A percentile compares a stretch with the other conserved stretches of the same genome.
These are phyloP conservation scores for Chrysoporthe cubensis DNA, from an alignment of 2,329 filamentous ascomycete genomes.

Conservation along the genomic window DNA sequence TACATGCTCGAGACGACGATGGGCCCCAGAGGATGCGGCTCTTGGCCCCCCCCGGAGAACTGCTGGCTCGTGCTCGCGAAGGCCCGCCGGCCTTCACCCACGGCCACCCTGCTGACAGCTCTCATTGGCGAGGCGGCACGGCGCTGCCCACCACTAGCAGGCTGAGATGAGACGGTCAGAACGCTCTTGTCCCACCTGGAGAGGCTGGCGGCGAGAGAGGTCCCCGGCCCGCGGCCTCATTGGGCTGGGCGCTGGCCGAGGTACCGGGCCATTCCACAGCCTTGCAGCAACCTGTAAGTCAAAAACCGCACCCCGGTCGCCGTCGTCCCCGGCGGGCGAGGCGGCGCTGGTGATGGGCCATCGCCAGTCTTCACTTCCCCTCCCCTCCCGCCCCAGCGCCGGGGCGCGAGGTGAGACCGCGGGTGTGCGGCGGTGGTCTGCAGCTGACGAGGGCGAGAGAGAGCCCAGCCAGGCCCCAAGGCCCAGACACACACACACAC, in stretches of 20 bases:
- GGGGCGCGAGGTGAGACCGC: neutral
- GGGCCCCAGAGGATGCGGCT: conserved; percentile 25
- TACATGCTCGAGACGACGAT: neutral
- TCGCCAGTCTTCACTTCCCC: too few relatives aligned
- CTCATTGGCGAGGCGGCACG: conserved; percentile 24
- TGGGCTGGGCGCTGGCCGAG: conserved; percentile 15
- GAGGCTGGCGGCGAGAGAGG: conserved; percentile 8
- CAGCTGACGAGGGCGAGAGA: neutral
- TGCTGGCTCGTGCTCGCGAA: conserved; percentile 28
- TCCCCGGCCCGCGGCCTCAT: conserved; percentile 10
- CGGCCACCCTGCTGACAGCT: conserved; percentile 17
- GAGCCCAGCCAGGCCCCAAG: neutral
- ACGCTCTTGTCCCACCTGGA: conserved; percentile 16
- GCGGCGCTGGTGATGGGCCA: neutral
- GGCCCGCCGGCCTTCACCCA: neutral
- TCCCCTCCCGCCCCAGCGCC: too few relatives aligned
- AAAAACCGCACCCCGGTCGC: conserved; percentile 18
- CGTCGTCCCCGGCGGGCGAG: neutral
- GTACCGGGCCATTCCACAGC: conserved; percentile 8
- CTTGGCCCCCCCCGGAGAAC: conserved; percentile 20
- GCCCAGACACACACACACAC: too few relatives aligned
- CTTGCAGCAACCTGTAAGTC: conserved; percentile 26
- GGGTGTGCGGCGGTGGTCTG: neutral
- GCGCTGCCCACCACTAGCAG: conserved; percentile 24
- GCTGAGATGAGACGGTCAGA: conserved; percentile 14